A percentile compares a stretch with the other conserved stretches of the same genome.
These are phyloP conservation scores for Prasinococcaceae sp. DNA, from an alignment of 139 green algal species.

Conservation along the genomic window DNA sequence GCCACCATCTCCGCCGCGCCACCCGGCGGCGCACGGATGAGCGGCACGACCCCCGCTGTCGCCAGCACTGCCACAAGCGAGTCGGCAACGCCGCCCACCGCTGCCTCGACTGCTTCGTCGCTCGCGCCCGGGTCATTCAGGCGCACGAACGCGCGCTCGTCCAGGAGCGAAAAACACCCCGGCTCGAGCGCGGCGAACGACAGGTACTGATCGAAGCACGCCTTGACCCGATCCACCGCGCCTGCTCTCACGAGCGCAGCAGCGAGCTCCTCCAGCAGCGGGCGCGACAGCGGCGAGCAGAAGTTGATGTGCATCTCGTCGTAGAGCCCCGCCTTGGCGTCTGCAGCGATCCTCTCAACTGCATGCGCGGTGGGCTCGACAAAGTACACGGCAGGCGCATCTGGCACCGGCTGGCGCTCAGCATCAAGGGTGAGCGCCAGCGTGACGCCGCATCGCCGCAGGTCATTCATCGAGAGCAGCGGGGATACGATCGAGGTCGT, in stretches of 20 bases:
- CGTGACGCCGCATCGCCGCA: conserved; percentile 84
- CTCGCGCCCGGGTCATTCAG: conserved; percentile 78
- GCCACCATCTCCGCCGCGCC: conserved; percentile 89
- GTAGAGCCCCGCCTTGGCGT: conserved; percentile 66
- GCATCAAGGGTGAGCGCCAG: conserved; percentile 76
- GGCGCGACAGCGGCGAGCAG: conserved; percentile 40
- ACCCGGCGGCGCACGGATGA: conserved; percentile 79
- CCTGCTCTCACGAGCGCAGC: conserved; percentile 40
- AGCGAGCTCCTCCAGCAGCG: conserved; percentile 55
- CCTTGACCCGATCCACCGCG: conserved; percentile 20
- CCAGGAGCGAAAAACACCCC: conserved; percentile 71
- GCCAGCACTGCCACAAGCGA: conserved; percentile 78
- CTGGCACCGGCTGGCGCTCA: conserved; percentile 78
- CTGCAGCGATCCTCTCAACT: conserved; percentile 41
- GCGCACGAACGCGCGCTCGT: conserved; percentile 62
- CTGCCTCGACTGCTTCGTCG: conserved; percentile 73
- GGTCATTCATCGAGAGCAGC: conserved; percentile 72
- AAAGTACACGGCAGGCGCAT: conserved; percentile 94
- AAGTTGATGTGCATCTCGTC: conserved; percentile 91
- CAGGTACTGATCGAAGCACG: conserved; percentile 79
- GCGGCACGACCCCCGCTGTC: conserved; percentile 75
- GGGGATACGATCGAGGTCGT: conserved; percentile 82
- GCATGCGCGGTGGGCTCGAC: conserved; percentile 42
- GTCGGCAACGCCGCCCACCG: conserved; percentile 63
- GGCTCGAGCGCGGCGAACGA: conserved; percentile 77